A percentile compares a stretch with the other conserved stretches of the same genome.
phyloP scores from a whole-genome alignment of 495 filamentous ascomycete species.

The Aspergillus incahuasiensis region DNA sequence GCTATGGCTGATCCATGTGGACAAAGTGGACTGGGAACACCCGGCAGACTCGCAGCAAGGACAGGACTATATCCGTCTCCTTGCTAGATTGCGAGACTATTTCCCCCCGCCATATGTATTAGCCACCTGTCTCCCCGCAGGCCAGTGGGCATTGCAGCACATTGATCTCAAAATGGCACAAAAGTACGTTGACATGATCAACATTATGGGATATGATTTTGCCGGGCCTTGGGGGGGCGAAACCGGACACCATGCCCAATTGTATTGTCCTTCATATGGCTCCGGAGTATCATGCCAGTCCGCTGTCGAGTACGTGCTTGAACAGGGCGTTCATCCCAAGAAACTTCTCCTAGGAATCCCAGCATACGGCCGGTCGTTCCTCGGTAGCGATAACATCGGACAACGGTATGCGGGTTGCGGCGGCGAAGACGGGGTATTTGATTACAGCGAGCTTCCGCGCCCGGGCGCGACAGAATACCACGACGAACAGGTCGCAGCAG shows the following conservation, averaged over 20 bases:
- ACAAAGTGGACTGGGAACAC: slow-evolving; percentile 86
- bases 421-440: slow-evolving; percentile 77
- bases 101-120: slow-evolving; percentile 74
- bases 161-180: slow-evolving; percentile 66
- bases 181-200: slow-evolving; percentile 70
- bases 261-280: slow-evolving; percentile 51
- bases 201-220: slow-evolving; percentile 86
- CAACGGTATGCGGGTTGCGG: slow-evolving; percentile 59
- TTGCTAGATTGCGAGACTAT: slow-evolving; percentile 61
- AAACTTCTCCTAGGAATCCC: slow-evolving; percentile 82
- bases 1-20: neutral
- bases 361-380: slow-evolving; percentile 76
- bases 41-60: slow-evolving; percentile 67
- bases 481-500: slow-evolving; percentile 64
- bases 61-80: slow-evolving; percentile 64
- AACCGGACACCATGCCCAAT: slow-evolving; percentile 75
- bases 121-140: slow-evolving; percentile 78
- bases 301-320: slow-evolving; percentile 60
- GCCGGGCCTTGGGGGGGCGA: slow-evolving; percentile 68
- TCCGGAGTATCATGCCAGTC: slow-evolving; percentile 59
- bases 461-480: slow-evolving; percentile 64
- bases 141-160: slow-evolving; percentile 66
- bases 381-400: slow-evolving; percentile 59
- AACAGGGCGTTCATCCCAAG: slow-evolving; percentile 60
- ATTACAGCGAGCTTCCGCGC: slow-evolving; percentile 73